These are phyloP conservation scores for Paramecium sexaurelia DNA, from an alignment of 73 alveolate genomes.

Conservation along the genomic window DNA sequence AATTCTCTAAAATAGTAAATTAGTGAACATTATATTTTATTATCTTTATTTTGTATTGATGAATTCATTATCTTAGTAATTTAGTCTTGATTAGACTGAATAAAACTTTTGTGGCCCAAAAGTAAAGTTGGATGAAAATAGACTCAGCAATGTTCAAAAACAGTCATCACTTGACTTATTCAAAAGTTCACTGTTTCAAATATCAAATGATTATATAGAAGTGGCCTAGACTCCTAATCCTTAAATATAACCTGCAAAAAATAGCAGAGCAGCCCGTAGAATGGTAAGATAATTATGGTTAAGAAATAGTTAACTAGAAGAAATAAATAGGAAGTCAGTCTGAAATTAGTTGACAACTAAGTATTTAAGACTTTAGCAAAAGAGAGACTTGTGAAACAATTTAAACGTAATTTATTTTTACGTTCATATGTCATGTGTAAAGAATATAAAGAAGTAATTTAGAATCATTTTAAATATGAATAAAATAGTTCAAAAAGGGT, in stretches of 20 bases:
- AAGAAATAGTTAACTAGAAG: background rate
- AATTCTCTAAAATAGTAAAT: background rate
- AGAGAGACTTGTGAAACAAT: background rate
- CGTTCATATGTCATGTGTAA: background rate
- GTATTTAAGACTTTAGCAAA: background rate
- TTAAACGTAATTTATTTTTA: background rate
- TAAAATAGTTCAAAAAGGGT: slow-evolving; percentile 22
- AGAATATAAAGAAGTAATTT: background rate
- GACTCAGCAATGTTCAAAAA: background rate
- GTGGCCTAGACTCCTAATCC: background rate
- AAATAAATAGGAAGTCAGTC: background rate
- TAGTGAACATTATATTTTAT: background rate
- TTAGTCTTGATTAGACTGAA: background rate
- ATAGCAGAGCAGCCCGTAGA: background rate
- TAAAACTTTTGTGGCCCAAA: slow-evolving; percentile 5
- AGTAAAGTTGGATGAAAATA: background rate
- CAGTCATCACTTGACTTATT: background rate
- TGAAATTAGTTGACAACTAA: background rate
- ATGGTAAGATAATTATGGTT: background rate
- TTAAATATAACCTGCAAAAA: background rate
- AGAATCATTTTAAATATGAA: slow-evolving; percentile 5
- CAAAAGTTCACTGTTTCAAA: background rate
- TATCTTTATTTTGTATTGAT: background rate
- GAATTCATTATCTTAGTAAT: background rate
- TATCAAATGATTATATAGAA: slow-evolving; percentile 4